phyloP scores from a whole-genome alignment of 257 asterid genomes.

The Solanum sejunctum region DNA sequence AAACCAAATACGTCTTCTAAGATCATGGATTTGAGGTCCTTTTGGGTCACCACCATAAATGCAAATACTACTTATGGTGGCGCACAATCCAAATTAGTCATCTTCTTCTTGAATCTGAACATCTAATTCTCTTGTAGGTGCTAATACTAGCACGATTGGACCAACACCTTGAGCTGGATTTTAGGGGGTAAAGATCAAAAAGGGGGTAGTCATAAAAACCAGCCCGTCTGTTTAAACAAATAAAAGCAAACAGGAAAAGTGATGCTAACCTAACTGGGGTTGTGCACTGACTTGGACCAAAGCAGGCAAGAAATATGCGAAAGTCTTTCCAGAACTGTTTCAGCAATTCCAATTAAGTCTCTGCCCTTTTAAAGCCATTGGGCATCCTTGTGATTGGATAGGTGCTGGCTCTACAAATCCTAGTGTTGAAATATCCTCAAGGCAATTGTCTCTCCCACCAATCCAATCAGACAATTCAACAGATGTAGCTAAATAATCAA shows the following conservation, averaged over 20 bases:
- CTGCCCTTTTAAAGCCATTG: conserved; percentile 91
- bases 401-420: conserved; percentile 90
- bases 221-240: neutral
- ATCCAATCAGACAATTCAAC: conserved; percentile 5
- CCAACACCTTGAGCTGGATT: conserved; percentile 71
- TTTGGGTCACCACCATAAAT: conserved; percentile 86
- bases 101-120: conserved; percentile 88
- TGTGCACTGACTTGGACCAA: conserved; percentile 84
- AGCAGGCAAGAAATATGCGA: conserved; percentile 79
- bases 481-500: neutral
- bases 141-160: conserved; percentile 63
- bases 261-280: conserved; percentile 60
- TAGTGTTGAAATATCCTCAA: conserved; percentile 60
- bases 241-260: neutral
- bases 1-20: conserved; percentile 46
- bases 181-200: neutral
- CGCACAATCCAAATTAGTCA: conserved; percentile 53
- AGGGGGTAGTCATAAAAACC: neutral
- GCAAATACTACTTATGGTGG: conserved; percentile 64
- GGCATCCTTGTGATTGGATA: conserved; percentile 95
- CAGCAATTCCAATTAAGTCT: conserved; percentile 86
- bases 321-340: conserved; percentile 90
- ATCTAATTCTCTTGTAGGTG: conserved; percentile 90
- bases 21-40: conserved; percentile 87
- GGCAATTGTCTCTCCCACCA: conserved; percentile 53